Conservation (phyloP, 768 basidiomycete genomes). For the Boletus rex-veris region DNA sequence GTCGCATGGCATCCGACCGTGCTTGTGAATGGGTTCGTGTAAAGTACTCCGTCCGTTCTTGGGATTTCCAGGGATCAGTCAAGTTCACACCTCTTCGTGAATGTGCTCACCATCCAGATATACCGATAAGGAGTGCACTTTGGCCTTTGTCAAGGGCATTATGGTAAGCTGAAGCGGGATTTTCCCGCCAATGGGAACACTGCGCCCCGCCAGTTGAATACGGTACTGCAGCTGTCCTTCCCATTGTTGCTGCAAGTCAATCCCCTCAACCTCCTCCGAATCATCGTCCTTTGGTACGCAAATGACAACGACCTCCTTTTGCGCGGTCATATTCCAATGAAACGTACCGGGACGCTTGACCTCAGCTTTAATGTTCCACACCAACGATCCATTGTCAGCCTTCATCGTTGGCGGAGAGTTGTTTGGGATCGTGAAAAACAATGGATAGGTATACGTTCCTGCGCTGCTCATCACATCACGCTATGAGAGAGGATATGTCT, state of each 20-base stretch:
- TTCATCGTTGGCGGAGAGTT: constrained; percentile 74
- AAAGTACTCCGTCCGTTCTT: constrained; percentile 82
- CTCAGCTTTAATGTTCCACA: constrained; percentile 76
- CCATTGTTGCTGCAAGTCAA: constrained; percentile 88
- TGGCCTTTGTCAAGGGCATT: constrained; percentile 81
- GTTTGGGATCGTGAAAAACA: constrained; percentile 83
- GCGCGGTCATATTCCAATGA: constrained; percentile 63
- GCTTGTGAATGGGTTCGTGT: constrained; percentile 63
- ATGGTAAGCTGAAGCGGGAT: constrained; percentile 79
- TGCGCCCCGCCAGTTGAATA: constrained; percentile 68
- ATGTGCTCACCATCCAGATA: constrained; percentile 70
- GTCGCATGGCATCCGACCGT: constrained; percentile 62
- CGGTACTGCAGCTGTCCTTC: constrained; percentile 83
- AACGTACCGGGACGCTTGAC: constrained; percentile 83
- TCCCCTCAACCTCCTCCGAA: constrained; percentile 66
- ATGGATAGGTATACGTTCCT: constrained; percentile 93
- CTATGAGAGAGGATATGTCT: constrained; percentile 12
- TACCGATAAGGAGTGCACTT: constrained; percentile 69
- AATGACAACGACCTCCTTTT: constrained; percentile 72
- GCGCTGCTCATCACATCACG: constrained; percentile 46
- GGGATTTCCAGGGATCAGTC: not conserved
- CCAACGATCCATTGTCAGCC: constrained; percentile 71
- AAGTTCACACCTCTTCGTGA: not conserved
- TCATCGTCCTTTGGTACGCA: constrained; percentile 52
- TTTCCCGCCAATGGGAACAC: constrained; percentile 78